Base-by-base conservation (phyloP, 2,329 filamentous ascomycete genomes). In the Cordyceps farinosa region DNA sequence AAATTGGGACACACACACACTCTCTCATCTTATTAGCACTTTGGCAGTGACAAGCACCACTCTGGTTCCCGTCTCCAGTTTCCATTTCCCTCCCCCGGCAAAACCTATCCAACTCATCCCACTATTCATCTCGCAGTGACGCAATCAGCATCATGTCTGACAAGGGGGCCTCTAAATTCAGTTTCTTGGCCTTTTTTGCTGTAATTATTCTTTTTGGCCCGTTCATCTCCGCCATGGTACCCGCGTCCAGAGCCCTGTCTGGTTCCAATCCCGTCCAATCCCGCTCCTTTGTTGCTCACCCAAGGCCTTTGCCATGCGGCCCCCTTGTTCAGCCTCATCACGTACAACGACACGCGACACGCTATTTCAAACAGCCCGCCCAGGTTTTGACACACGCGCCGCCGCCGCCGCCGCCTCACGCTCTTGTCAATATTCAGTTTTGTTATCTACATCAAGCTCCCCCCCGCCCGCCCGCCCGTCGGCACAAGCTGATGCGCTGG, bases 101-200 rank as follows among this genome's bases (percentile, higher is more conserved):
- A n/a, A 7, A 10, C 5, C 42, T 15, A 15, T 34, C 34, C 34
- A 34, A 34, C 5, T 15, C 15, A 10, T 47, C 22, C 51, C 51
- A 53, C 51, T 53, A 53, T 53, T 53, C 51, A 53, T 53, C 51
- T 53, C 51, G 30, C 51, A 53, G 51, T 53, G 51, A 38, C 51
- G 50, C 50, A 52, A 52, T 30, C 50, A n/a, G 50, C 50, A 50
- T 10, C 45, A 7, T 48, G 45, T 48, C 45, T 48, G 45, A 27
- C 45, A 27, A 40, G 38, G 22, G 22, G 22, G 38, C 38, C 38
- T 11, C 38, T 15, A 29, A 32, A 30, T 32, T 50, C 29, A 50
- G 10, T 32, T 32, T 10, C 10, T 29, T 5, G 6, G 27, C 10
- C 11, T 4, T 40, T 50, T 48, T 30, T 50, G 29, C 47, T 50